Base-by-base conservation (phyloP, 768 basidiomycete genomes). In the Neoboletus subvelutipes region DNA sequence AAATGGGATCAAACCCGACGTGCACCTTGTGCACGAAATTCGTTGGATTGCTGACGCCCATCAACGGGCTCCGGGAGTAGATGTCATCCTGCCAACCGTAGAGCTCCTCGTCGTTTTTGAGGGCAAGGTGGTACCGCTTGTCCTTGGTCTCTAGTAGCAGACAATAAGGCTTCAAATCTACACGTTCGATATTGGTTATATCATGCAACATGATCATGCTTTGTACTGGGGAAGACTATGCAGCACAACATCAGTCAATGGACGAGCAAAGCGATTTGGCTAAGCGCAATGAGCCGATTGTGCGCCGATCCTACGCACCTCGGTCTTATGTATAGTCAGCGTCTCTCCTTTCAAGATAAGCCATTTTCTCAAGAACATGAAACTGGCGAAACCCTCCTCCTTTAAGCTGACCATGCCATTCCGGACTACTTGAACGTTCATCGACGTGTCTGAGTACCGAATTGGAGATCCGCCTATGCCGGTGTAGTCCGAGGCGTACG, bases 21-120 rank as follows among this genome's bases (percentile, higher is more conserved):
- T 98, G 96, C 3, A 98, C 94, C 71, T 98, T 94, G 77, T 99
- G 96, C 0, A 98, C 93, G 68, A 99, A 98, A 73, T 99, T 96
- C 9, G 95, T 98, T 0, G 96, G 96, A 63, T 89, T 90, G 71
- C 88, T 88, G 43, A 95, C 91, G 28, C 96, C 93, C 86, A 95
- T 92, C 48, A 94, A 78, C 3, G 95, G 94, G 66, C 90, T 92
- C 46, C 94, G 83, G 6, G 84, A 84, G 74, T 98, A 98, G 58
- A 99, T 88, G 69, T 97, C 95, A 68, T 99, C 96, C 72, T 95
- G 91, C 95, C 95, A 98, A 18, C 87, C 87, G 66, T 99, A 99
- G n/a, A 99, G 80, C 67, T 99, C 96, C 63, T 95, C 93, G 68
- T 99, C 95, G 61, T 80, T 91, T 77, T 95, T 97, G 60, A 97